phyloP scores from a whole-genome alignment of 805 yeast genomes.

The Myxozyma sirexii region DNA sequence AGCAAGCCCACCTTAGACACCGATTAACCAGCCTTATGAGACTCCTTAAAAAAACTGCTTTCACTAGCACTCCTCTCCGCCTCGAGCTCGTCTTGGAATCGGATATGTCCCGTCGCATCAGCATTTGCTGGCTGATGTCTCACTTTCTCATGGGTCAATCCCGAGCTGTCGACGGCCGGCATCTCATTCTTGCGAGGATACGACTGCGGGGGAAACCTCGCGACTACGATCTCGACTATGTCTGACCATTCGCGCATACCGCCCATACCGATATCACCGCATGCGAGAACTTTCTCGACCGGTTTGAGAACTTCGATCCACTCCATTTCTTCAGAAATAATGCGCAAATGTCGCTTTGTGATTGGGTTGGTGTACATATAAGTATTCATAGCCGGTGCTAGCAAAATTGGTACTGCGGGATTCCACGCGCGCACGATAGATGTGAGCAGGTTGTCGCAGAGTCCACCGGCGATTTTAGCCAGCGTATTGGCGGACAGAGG shows the following conservation, averaged over 20 bases:
- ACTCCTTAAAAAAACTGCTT: not conserved
- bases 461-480: slow-evolving; percentile 84
- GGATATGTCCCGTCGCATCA: not conserved
- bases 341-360: slow-evolving; percentile 77
- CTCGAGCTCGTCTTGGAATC: slow-evolving; percentile 15
- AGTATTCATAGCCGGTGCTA: slow-evolving; percentile 96
- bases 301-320: slow-evolving; percentile 95
- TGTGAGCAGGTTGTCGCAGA: slow-evolving; percentile 89
- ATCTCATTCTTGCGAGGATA: slow-evolving; percentile 13
- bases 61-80: not conserved
- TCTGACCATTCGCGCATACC: slow-evolving; percentile 99
- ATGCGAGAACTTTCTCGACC: slow-evolving; percentile 88
- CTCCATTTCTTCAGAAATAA: slow-evolving; percentile 86
- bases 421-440: slow-evolving; percentile 95
- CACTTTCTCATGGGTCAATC: not conserved
- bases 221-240: slow-evolving; percentile 80
- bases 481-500: slow-evolving; percentile 93
- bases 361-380: slow-evolving; percentile 87
- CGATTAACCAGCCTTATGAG: not conserved
- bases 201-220: slow-evolving; percentile 50
- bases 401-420: slow-evolving; percentile 79
- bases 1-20: not conserved
- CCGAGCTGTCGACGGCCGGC: not conserved
- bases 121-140: not conserved
- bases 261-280: slow-evolving; percentile 99